Base-by-base conservation (phyloP, 2,329 filamentous ascomycete species). In the Fusarium drepaniforme region DNA sequence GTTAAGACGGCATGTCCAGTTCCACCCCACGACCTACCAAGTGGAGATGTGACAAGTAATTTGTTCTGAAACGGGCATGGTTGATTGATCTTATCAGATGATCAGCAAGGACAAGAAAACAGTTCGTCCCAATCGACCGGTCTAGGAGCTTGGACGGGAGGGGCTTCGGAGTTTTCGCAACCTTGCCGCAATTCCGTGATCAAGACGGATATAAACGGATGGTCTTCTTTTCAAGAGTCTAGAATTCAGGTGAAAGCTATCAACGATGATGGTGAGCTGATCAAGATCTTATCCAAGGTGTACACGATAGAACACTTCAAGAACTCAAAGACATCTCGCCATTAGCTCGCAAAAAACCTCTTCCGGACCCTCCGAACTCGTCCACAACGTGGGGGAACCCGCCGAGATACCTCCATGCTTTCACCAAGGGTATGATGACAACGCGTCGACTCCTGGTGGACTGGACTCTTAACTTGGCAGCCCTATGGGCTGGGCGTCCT, bases 1-100 rank as follows among this genome's bases (percentile, higher is more conserved):
- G 46, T 53, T 53, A 53, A 53, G 46, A 53, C 46, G 46, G 46
- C 46, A 53, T 53, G 5, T n/a, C 25, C 46, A 53, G 46, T 16
- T 53, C 46, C 25, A 53, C 46, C 25, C 21, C 44, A 49, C 44
- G 44, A 49, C 44, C 21, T 46, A 21, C 44, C 44, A 49, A 49
- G 44, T 49, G 44, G 44, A 49, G 44, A 25, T 49, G 44, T 23
- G 23, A 40, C 33, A 9, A 49, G 44, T 25, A 25, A 49, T 49
- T 49, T 49, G 44, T 5, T 49, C 44, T 49, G 44, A 49, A 49
- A 49, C 23, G 15, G 23, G 44, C 23, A 49, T 49, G 44, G 44
- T 25, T 49, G 15, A 49, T 49, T 49, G 23, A 49, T 49, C 44
- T 49, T 49, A 49, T 49, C 44, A 49, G 23, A 49, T 49, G 44